These are phyloP conservation scores for Rasamsonia emersonii DNA, from an alignment of 2,329 filamentous ascomycete genomes.

Conservation along the genomic window DNA sequence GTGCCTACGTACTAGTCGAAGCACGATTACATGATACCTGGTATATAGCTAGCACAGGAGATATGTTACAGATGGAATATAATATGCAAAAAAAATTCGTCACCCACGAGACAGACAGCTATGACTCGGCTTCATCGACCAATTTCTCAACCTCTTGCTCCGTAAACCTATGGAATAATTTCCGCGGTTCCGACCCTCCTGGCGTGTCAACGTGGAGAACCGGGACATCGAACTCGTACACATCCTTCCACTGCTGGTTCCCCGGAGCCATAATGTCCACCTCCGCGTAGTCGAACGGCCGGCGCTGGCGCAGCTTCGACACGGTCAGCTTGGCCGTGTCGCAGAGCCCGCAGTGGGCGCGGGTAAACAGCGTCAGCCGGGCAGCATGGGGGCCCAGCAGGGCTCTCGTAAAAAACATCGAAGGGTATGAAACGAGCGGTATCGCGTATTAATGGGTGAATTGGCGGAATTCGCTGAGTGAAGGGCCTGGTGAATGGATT, in stretches of 20 bases:
- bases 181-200: conserved; percentile 47
- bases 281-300: conserved; percentile 49
- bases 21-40: too few species aligned
- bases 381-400: conserved; percentile 21
- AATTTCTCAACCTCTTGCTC: conserved; percentile 46
- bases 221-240: conserved; percentile 58
- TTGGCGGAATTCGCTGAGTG: background rate
- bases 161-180: conserved; percentile 56
- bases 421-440: too few species aligned
- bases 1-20: conserved; percentile 8
- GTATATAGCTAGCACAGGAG: too few species aligned
- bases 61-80: background rate
- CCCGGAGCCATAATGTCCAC: conserved; percentile 49
- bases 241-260: conserved; percentile 49
- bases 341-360: conserved; percentile 52
- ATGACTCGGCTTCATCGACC: conserved; percentile 42
- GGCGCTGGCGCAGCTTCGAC: conserved; percentile 43
- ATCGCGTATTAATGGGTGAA: background rate
- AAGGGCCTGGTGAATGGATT: too few species aligned
- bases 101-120: too few species aligned
- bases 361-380: conserved; percentile 53
- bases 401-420: conserved; percentile 22
- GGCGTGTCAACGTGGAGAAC: conserved; percentile 51
- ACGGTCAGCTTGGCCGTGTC: conserved; percentile 52
- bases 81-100: conserved; percentile 1